Evolutionary conservation across 2,329 filamentous ascomycete genomes (phyloP).

Genomic region (Ascocoryne sarcoides): DNA sequence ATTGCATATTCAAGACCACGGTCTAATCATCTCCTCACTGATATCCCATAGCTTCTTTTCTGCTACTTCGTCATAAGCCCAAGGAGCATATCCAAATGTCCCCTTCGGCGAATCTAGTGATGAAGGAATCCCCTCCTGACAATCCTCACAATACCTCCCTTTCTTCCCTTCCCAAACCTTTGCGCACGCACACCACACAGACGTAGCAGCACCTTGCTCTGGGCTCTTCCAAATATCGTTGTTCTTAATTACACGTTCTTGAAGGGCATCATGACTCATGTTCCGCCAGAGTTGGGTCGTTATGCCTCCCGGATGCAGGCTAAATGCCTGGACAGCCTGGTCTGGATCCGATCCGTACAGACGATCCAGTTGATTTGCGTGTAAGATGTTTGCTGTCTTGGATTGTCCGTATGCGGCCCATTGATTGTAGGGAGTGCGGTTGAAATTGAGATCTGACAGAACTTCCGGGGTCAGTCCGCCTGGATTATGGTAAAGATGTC

Average conservation of each 20-base stretch:
- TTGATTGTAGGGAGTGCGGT: slow-evolving; percentile 10
- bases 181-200: slow-evolving; percentile 30
- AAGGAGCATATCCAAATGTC: neutral
- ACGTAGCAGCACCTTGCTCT: slow-evolving; percentile 32
- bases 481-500: too few species aligned
- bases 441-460: slow-evolving; percentile 12
- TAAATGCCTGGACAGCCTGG: slow-evolving; percentile 32
- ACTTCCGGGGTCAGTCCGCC: slow-evolving; percentile 19
- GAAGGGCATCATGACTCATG: slow-evolving; percentile 4
- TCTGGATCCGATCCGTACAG: slow-evolving; percentile 31
- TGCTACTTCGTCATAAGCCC: neutral
- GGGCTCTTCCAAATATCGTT: slow-evolving; percentile 29
- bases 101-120: slow-evolving; percentile 17
- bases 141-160: slow-evolving; percentile 36
- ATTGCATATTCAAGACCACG: too few species aligned
- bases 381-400: slow-evolving; percentile 38
- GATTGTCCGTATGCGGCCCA: slow-evolving; percentile 31
- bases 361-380: slow-evolving; percentile 37
- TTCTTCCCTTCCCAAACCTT: slow-evolving; percentile 4
- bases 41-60: neutral
- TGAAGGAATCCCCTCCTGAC: too few species aligned
- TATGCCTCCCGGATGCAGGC: slow-evolving; percentile 34
- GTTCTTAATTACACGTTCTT: slow-evolving; percentile 28
- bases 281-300: slow-evolving; percentile 22
- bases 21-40: neutral